Evolutionary conservation across 108 stramenopile species (phyloP).

Genomic region (Epithemia pelagica): DNA sequence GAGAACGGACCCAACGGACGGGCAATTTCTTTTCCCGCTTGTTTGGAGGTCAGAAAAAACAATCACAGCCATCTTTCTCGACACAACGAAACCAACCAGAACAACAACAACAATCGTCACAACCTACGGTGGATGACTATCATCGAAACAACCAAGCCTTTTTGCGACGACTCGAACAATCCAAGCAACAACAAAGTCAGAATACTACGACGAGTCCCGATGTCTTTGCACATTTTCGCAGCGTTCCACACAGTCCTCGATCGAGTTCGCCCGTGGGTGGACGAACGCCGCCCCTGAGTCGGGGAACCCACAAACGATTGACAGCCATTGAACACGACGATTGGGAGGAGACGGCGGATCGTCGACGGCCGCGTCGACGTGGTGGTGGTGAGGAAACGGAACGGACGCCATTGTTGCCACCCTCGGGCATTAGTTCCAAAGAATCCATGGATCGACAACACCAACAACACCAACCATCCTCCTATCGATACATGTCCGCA

Average conservation of each 20-base stretch:
- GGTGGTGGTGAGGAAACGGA: not conserved
- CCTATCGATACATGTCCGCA: not conserved
- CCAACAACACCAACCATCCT: not conserved
- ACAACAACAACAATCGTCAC: slow-evolving; percentile 3
- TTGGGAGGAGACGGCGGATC: slow-evolving; percentile 21
- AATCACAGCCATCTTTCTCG: too few relatives aligned
- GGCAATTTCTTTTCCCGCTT: not conserved
- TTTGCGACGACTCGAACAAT: slow-evolving; percentile 11
- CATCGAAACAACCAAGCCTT: slow-evolving; percentile 26
- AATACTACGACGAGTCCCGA: not conserved
- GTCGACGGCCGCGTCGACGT: not conserved
- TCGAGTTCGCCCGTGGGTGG: not conserved
- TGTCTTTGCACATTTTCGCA: not conserved
- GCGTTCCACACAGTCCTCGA: not conserved
- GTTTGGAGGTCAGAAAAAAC: not conserved
- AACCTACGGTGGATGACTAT: slow-evolving; percentile 18
- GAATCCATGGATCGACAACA: not conserved
- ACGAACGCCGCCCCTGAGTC: slow-evolving; percentile 21
- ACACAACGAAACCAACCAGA: not conserved
- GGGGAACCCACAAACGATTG: slow-evolving; percentile 35
- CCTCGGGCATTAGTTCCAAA: slow-evolving; percentile 5
- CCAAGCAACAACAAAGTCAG: not conserved
- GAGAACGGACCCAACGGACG: not conserved
- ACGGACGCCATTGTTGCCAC: slow-evolving; percentile 1
- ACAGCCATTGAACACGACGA: slow-evolving; percentile 36